Base-by-base conservation (phyloP, 768 basidiomycete species). In the Hygrophorus russula region DNA sequence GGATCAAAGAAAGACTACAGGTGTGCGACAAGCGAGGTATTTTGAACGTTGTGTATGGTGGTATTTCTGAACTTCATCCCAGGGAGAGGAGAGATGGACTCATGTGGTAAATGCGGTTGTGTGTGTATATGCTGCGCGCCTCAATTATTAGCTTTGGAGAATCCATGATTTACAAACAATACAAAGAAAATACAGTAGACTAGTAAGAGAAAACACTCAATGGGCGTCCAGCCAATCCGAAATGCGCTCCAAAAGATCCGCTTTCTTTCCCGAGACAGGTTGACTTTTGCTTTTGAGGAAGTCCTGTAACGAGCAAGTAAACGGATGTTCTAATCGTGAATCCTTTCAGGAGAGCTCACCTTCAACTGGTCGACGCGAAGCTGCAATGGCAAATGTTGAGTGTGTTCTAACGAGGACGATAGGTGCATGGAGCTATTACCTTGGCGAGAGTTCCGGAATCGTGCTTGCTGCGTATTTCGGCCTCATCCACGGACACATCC, bases 361-460 rank as follows among this genome's bases (percentile, higher is more conserved):
- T 83, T 88, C 38, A 90, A 67, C 53, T 86, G 81, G 59, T 83
- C 82, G 48, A 86, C 80, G 13, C 75, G 77, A 49, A 88, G 67
- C 86, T 89, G 54, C 44, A 13, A 13, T 7, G 24, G 5, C 14
- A 33, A 15, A 27, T 7, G 12, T 19, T 1, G 14, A 35, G 28
- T 13, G 36, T 30, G 17, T 13, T 8, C 28, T 39, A 28, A 17
- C 8, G 6, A 5, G 4, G 4, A 31, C n/a, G 13, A 15, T 14
- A 28, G 40, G 42, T 36, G 19, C 27, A 41, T 24, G 36, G 45
- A 20, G 33, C 36, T 50, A 67, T 53, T 56, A 87, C 87, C 70
- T 90, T 94, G 42, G 48, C 63, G 34, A 91, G 63, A 13, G 60
- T 64, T 4, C 77, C 84, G 11, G 59, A 61, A 11, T 78, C 72